Evolutionary conservation across 371 early-diverging fungal species (phyloP).

Genomic region (Funneliformis caledonium): DNA sequence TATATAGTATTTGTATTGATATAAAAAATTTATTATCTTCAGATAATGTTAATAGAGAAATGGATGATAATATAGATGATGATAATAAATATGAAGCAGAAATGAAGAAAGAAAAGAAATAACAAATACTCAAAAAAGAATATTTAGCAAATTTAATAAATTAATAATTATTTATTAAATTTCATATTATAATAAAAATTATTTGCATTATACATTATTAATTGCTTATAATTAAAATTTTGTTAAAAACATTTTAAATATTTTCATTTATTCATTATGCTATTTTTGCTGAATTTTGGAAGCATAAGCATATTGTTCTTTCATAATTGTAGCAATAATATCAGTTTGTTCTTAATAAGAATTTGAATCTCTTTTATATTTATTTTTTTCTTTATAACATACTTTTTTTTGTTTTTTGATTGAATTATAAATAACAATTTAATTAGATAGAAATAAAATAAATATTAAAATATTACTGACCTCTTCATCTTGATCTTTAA

Average conservation of each 20-base stretch:
- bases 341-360: neutral
- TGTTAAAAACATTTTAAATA: too few relatives aligned
- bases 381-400: neutral
- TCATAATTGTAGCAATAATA: neutral
- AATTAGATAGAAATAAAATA: neutral
- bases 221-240: neutral
- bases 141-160: neutral
- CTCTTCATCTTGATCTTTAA: neutral
- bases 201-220: neutral
- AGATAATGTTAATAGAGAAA: neutral
- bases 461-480: neutral
- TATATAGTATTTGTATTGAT: too few relatives aligned
- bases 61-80: neutral
- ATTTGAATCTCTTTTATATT: neutral
- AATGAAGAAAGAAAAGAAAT: neutral
- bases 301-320: neutral
- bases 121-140: neutral
- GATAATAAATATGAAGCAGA: neutral
- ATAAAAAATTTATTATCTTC: neutral
- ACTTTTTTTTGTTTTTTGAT: neutral
- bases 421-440: neutral
- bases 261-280: neutral
- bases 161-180: neutral
- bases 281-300: neutral
- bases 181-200: neutral